These are phyloP conservation scores for Euptelea pleiosperma DNA, from an alignment of 164 flowering plant genomes.

Conservation along the genomic window DNA sequence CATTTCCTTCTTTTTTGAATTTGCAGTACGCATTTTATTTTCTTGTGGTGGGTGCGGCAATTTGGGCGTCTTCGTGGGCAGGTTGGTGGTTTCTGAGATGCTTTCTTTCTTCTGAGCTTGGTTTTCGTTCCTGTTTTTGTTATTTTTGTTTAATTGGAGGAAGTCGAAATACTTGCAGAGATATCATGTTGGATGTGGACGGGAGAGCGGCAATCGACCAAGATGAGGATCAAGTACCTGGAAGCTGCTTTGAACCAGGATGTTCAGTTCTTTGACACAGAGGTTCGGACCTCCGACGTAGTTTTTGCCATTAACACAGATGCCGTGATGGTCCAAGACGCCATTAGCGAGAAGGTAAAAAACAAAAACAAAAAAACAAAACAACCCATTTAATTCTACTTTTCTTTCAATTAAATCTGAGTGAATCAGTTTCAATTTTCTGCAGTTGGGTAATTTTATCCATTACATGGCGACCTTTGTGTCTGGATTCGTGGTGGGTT, in stretches of 20 bases:
- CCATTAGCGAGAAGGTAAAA: slow-evolving; percentile 94
- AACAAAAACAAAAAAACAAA: background rate
- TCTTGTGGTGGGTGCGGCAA: slow-evolving; percentile 93
- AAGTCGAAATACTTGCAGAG: slow-evolving; percentile 43
- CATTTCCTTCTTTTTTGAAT: slow-evolving; percentile 3
- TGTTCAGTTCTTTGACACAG: slow-evolving; percentile 87
- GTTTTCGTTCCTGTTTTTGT: background rate
- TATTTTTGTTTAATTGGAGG: background rate
- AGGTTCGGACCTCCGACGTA: slow-evolving; percentile 87
- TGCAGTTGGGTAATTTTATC: slow-evolving; percentile 90
- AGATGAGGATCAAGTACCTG: slow-evolving; percentile 87
- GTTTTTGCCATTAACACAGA: slow-evolving; percentile 89
- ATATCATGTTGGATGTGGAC: slow-evolving; percentile 99
- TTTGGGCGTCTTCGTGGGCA: slow-evolving; percentile 99
- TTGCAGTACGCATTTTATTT: slow-evolving; percentile 94
- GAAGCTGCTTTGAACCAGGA: slow-evolving; percentile 93
- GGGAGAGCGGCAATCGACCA: slow-evolving; percentile 94
- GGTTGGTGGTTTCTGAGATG: slow-evolving; percentile 41
- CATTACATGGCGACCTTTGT: slow-evolving; percentile 96
- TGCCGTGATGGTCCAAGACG: slow-evolving; percentile 92
- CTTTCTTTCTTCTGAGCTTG: no score
- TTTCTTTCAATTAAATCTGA: background rate
- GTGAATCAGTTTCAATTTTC: background rate
- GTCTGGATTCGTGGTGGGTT: slow-evolving; percentile 90
- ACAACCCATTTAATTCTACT: background rate